A percentile compares a stretch with the other conserved stretches of the same genome.
phyloP scores from a whole-genome alignment of 129 eudicot genomes.

The Lonicera japonica region DNA sequence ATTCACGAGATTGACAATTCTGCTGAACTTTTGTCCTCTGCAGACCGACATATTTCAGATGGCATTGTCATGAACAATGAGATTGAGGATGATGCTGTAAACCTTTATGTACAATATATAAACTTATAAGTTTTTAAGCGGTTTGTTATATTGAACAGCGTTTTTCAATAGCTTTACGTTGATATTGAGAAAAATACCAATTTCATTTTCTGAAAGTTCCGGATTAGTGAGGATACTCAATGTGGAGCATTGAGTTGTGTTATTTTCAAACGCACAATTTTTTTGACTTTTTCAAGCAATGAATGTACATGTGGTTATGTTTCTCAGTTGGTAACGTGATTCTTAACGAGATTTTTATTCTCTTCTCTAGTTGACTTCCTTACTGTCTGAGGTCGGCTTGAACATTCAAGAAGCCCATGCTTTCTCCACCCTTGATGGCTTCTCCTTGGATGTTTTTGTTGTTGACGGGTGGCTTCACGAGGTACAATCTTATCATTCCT shows the following conservation, averaged over 20 bases:
- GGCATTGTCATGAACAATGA: too few relatives aligned
- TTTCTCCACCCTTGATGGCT: conserved; percentile 88
- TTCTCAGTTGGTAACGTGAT: not conserved
- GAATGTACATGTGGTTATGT: not conserved
- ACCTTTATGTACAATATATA: too few relatives aligned
- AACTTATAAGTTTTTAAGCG: too few relatives aligned
- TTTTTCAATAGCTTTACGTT: not conserved
- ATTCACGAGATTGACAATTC: too few relatives aligned
- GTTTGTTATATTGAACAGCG: too few relatives aligned
- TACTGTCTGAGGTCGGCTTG: conserved; percentile 71
- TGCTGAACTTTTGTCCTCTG: too few relatives aligned
- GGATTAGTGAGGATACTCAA: not conserved
- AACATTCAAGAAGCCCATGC: conserved; percentile 93
- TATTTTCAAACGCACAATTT: not conserved
- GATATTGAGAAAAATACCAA: not conserved
- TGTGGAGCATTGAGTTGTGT: not conserved
- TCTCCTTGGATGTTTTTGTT: conserved; percentile 86
- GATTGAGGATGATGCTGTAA: too few relatives aligned
- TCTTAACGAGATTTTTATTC: not conserved
- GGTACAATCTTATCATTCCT: conserved; percentile 31
- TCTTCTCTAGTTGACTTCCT: conserved; percentile 53
- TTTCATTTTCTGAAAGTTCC: not conserved
- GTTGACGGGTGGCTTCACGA: conserved; percentile 85
- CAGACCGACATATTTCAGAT: too few relatives aligned
- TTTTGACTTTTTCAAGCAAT: not conserved